phyloP scores from a whole-genome alignment of 495 filamentous ascomycete genomes.

The Hypoxylon intermedium region DNA sequence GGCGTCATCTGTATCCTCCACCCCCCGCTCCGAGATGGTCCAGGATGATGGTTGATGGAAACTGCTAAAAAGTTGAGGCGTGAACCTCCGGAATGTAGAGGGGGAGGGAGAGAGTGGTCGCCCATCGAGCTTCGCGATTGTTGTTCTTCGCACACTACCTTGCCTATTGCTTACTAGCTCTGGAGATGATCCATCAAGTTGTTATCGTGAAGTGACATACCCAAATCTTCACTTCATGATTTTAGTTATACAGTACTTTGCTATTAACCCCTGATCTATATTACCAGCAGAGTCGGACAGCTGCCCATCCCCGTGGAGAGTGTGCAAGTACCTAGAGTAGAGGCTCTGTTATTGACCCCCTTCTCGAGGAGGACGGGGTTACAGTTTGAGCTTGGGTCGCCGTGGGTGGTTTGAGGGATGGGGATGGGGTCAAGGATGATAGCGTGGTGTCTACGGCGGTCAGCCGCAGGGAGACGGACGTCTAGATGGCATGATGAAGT shows the following conservation, averaged over 20 bases:
- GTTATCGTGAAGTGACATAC: slow-evolving; percentile 5
- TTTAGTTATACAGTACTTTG: too few relatives aligned
- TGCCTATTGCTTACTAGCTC: neutral
- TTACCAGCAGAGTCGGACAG: slow-evolving; percentile 14
- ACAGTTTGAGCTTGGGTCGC: neutral
- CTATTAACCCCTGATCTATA: slow-evolving; percentile 5
- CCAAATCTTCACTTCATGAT: neutral
- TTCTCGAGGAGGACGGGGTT: too few relatives aligned
- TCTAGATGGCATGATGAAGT: slow-evolving; percentile 37
- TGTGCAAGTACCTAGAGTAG: too few relatives aligned
- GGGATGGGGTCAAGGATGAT: neutral
- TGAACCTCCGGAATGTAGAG: slow-evolving; percentile 1
- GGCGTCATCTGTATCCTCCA: slow-evolving; percentile 32
- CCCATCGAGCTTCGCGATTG: neutral
- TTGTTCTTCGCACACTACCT: neutral
- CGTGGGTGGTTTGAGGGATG: neutral
- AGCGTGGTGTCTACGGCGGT: slow-evolving; percentile 6
- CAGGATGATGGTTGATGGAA: slow-evolving; percentile 24
- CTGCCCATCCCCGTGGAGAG: too few relatives aligned
- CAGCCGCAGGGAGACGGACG: slow-evolving; percentile 14
- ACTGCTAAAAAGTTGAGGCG: slow-evolving; percentile 9
- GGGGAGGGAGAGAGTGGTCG: neutral
- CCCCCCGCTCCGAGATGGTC: slow-evolving; percentile 34
- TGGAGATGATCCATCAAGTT: neutral
- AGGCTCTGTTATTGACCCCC: too few relatives aligned